A percentile compares a stretch with the other conserved stretches of the same genome.
Evolutionary conservation across 768 basidiomycete species (phyloP).

Genomic region (Ramaria sp.): DNA sequence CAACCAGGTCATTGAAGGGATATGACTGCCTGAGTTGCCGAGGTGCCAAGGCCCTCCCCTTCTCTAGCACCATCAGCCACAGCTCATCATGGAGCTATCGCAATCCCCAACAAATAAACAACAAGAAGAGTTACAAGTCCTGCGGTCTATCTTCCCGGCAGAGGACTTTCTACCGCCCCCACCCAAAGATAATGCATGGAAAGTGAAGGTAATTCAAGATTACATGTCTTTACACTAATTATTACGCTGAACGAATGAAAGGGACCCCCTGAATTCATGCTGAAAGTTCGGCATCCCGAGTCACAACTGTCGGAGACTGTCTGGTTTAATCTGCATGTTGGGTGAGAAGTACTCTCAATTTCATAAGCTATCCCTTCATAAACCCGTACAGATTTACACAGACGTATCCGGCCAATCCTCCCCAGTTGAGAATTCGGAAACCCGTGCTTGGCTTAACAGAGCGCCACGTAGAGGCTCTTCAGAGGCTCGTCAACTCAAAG

Average conservation of each 20-base stretch:
- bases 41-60: slow-evolving; percentile 60
- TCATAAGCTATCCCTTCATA: neutral
- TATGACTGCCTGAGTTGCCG: slow-evolving; percentile 71
- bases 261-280: slow-evolving; percentile 64
- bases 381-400: slow-evolving; percentile 50
- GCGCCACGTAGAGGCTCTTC: slow-evolving; percentile 45
- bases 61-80: slow-evolving; percentile 37
- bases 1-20: slow-evolving; percentile 2
- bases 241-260: neutral
- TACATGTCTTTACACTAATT: neutral
- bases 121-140: slow-evolving; percentile 61
- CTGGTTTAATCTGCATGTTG: slow-evolving; percentile 56
- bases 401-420: slow-evolving; percentile 69
- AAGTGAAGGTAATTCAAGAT: slow-evolving; percentile 32
- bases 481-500: slow-evolving; percentile 51
- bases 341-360: slow-evolving; percentile 30
- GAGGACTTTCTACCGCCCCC: slow-evolving; percentile 67
- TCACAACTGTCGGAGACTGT: slow-evolving; percentile 43
- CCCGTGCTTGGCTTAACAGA: slow-evolving; percentile 47
- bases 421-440: slow-evolving; percentile 57
- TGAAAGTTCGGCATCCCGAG: slow-evolving; percentile 59
- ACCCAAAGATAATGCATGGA: slow-evolving; percentile 60
- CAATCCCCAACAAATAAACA: slow-evolving; percentile 58
- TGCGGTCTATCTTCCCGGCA: slow-evolving; percentile 71
- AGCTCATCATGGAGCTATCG: slow-evolving; percentile 34